A percentile compares a stretch with the other conserved stretches of the same genome.
Conservation (phyloP, 139 green algal species). For the Yamagishiella unicocca region DNA sequence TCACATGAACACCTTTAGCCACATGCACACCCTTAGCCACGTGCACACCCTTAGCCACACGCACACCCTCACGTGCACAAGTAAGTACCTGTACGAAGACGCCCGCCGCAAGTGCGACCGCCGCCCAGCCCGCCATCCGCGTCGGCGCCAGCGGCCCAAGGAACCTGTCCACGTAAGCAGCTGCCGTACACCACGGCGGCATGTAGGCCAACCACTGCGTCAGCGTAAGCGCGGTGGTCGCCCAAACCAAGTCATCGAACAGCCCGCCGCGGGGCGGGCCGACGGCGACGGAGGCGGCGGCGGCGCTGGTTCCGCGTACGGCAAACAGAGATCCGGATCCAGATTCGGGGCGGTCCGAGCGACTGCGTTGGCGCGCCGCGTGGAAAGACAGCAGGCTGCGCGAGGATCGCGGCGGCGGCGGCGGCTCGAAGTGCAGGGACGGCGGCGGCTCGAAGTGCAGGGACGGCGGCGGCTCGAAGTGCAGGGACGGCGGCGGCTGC, state of each 20-base stretch:
- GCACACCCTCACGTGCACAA: not conserved
- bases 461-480: not conserved
- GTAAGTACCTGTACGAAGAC: not conserved
- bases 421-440: not conserved
- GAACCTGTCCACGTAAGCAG: not conserved
- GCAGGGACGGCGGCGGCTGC: not conserved
- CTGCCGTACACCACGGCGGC: not conserved
- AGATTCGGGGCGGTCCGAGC: not conserved
- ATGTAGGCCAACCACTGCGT: not conserved
- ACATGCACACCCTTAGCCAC: not conserved
- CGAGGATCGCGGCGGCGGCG: not conserved
- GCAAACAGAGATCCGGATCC: not conserved
- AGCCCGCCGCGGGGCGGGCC: not conserved
- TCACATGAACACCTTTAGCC: not conserved
- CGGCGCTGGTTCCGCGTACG: not conserved
- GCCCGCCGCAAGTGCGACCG: not conserved
- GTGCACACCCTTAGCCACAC: not conserved
- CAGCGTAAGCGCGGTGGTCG: not conserved
- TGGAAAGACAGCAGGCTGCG: not conserved
- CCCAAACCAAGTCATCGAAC: conserved; percentile 9
- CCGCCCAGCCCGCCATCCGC: not conserved
- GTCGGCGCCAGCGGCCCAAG: not conserved
- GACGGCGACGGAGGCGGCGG: no score
- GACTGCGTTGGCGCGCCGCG: no score
- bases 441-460: not conserved